A percentile compares a stretch with the other conserved stretches of the same genome.
Evolutionary conservation across 2,329 filamentous ascomycete species (phyloP).

Genomic region (Colletotrichum liriopes): DNA sequence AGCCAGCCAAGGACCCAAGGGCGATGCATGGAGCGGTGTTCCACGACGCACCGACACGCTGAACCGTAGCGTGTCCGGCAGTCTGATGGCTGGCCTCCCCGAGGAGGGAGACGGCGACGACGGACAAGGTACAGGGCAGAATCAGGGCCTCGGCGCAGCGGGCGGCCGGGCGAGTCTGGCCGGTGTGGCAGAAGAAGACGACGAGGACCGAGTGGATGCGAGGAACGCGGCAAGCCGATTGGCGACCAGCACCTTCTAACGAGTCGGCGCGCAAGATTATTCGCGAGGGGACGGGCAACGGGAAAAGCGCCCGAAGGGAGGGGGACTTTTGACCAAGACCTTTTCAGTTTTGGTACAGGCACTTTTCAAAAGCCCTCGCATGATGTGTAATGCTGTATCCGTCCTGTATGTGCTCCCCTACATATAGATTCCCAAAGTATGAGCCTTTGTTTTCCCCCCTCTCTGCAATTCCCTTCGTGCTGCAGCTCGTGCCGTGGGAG

Average conservation of each 20-base stretch:
- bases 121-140: conserved; percentile 51
- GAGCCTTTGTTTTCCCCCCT: conserved; percentile 31
- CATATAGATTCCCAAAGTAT: conserved; percentile 43
- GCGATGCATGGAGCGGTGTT: conserved; percentile 98
- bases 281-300: conserved; percentile 21
- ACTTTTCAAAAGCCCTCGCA: conserved; percentile 28
- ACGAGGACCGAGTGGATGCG: conserved; percentile 95
- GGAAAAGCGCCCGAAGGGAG: conserved; percentile 20
- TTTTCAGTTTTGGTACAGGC: conserved; percentile 22
- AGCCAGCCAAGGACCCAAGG: conserved; percentile 94
- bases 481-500: conserved; percentile 3
- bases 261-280: conserved; percentile 2
- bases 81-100: conserved; percentile 74
- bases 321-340: conserved; percentile 24
- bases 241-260: conserved; percentile 92
- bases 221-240: conserved; percentile 94
- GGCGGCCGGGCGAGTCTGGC: conserved; percentile 67
- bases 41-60: conserved; percentile 86
- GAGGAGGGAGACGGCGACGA: conserved; percentile 73
- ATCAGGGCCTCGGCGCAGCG: conserved; percentile 55
- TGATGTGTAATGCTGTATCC: conserved; percentile 43
- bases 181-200: conserved; percentile 82
- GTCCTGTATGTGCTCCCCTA: conserved; percentile 39
- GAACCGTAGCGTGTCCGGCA: conserved; percentile 82
- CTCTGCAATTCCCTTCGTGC: neutral